phyloP scores from a whole-genome alignment of 2,329 filamentous ascomycete genomes.

The Chaetomium strumarium region DNA sequence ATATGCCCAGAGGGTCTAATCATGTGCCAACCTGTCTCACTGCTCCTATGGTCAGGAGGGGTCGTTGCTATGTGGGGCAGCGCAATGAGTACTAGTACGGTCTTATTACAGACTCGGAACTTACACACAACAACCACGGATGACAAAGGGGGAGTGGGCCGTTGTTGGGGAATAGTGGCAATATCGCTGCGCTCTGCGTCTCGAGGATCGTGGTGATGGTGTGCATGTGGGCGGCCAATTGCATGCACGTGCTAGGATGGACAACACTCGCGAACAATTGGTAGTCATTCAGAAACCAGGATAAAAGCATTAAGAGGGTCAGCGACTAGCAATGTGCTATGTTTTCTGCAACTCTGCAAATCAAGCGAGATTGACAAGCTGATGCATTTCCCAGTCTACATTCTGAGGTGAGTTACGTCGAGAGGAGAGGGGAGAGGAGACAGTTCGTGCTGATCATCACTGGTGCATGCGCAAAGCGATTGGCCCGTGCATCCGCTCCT shows the following conservation, averaged over 20 bases:
- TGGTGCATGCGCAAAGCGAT: conserved; percentile 13
- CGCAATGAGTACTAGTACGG: not conserved
- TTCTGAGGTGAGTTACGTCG: no score
- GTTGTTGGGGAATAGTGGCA: not conserved
- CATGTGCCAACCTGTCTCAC: conserved; percentile 24
- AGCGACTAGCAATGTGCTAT: no score
- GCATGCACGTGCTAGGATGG: not conserved
- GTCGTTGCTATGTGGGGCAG: conserved; percentile 5
- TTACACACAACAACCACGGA: not conserved
- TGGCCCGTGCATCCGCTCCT: conserved; percentile 20
- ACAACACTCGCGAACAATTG: not conserved
- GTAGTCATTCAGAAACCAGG: no score
- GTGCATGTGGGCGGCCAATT: not conserved
- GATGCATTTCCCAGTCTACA: no score
- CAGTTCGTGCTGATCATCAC: conserved; percentile 13
- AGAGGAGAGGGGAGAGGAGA: no score
- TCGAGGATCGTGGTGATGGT: not conserved
- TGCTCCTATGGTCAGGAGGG: conserved; percentile 9
- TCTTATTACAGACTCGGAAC: not conserved
- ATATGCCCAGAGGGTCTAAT: conserved; percentile 18
- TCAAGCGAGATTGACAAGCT: no score
- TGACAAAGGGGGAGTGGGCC: not conserved
- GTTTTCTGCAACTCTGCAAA: no score
- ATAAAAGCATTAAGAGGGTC: no score
- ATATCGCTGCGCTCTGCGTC: not conserved